phyloP scores from a whole-genome alignment of 306 rosid genomes.

The apple (Malus domestica) region ASM211411v1 NC_041804.1:7205501-7206000 shows the following conservation, averaged over 20 bases:
- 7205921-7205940: too few species aligned
- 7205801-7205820: conserved; percentile 29
- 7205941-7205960: too few species aligned
- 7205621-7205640: conserved; percentile 97
- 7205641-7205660: conserved; percentile 90
- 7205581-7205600: neutral
- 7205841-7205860: neutral
- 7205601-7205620: conserved; percentile 34
- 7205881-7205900: neutral
- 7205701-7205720: conserved; percentile 65
- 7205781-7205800: conserved; percentile 14
- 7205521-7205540: neutral
- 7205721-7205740: conserved; percentile 79
- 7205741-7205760: conserved; percentile 25
- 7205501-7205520: neutral
- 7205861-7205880: too few species aligned
- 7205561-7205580: conserved; percentile 14
- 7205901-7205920: too few species aligned
- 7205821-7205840: neutral
- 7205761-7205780: conserved; percentile 14
- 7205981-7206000: too few species aligned
- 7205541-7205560: neutral
- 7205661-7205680: conserved; percentile 95
- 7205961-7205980: too few species aligned
- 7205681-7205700: conserved; percentile 91